A percentile compares a stretch with the other conserved stretches of the same genome.
phyloP scores from a whole-genome alignment of 768 basidiomycete genomes.

The Pleurotus salmoneostramineus region DNA sequence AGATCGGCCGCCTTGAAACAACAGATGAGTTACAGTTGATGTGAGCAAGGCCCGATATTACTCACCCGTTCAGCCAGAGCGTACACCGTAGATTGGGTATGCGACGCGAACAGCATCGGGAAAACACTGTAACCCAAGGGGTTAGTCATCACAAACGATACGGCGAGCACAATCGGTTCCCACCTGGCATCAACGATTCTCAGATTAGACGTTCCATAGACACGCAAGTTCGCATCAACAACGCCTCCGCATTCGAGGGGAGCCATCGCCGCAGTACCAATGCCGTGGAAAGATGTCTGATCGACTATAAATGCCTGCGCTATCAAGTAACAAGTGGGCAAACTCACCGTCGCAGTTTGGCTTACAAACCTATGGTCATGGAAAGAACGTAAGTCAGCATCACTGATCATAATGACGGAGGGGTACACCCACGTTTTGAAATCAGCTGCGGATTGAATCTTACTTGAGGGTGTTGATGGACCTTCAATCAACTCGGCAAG shows the following conservation, averaged over 20 bases:
- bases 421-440: neutral
- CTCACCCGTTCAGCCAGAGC: constrained; percentile 15
- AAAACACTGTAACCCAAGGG: constrained; percentile 7
- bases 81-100: constrained; percentile 14
- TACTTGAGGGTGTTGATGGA: neutral
- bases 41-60: neutral
- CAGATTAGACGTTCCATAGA: constrained; percentile 40
- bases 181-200: constrained; percentile 26
- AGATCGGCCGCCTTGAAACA: neutral
- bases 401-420: neutral
- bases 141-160: neutral
- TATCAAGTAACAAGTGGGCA: neutral
- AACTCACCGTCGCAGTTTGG: neutral
- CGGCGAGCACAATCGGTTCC: neutral
- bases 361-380: neutral
- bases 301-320: neutral
- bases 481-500: neutral
- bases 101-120: constrained; percentile 9
- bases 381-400: neutral
- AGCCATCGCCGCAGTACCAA: constrained; percentile 1
- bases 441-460: neutral
- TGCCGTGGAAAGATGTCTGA: neutral
- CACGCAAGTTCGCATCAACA: constrained; percentile 34
- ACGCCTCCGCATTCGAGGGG: constrained; percentile 21
- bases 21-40: neutral